phyloP scores from a whole-genome alignment of 805 yeast species.

The Lachancea fermentati region DNA sequence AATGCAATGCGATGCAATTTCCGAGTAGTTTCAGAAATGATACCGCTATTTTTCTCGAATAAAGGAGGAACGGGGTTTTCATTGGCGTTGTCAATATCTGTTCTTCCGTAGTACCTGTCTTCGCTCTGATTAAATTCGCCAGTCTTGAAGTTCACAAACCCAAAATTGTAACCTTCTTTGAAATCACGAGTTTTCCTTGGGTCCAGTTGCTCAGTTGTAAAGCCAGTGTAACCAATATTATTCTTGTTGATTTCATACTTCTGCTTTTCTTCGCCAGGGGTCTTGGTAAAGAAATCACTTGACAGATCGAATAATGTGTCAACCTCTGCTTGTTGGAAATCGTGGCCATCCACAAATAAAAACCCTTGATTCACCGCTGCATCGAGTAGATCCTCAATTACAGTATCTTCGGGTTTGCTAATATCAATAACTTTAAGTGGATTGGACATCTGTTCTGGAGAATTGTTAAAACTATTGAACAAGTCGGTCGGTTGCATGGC shows the following conservation, averaged over 20 bases:
- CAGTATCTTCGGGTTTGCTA: slow-evolving; percentile 34
- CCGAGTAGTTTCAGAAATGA: slow-evolving; percentile 36
- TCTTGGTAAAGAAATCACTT: slow-evolving; percentile 41
- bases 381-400: slow-evolving; percentile 47
- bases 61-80: slow-evolving; percentile 45
- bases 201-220: slow-evolving; percentile 46
- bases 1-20: slow-evolving; percentile 49
- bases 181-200: slow-evolving; percentile 45
- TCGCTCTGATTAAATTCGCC: slow-evolving; percentile 36
- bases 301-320: slow-evolving; percentile 45
- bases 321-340: slow-evolving; percentile 51
- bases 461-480: background rate
- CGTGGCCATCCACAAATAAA: slow-evolving; percentile 61
- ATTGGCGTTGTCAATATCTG: slow-evolving; percentile 12
- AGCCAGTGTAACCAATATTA: slow-evolving; percentile 57
- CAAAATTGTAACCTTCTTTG: slow-evolving; percentile 67
- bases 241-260: slow-evolving; percentile 43
- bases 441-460: slow-evolving; percentile 7
- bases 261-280: slow-evolving; percentile 47
- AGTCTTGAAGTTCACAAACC: slow-evolving; percentile 43
- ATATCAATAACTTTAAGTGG: slow-evolving; percentile 52
- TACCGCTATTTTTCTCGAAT: slow-evolving; percentile 40
- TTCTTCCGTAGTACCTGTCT: slow-evolving; percentile 6
- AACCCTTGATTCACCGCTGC: slow-evolving; percentile 66
- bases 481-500: no score